Conservation (phyloP, 345 rosid genomes). For the Sonneratia alba region DNA sequence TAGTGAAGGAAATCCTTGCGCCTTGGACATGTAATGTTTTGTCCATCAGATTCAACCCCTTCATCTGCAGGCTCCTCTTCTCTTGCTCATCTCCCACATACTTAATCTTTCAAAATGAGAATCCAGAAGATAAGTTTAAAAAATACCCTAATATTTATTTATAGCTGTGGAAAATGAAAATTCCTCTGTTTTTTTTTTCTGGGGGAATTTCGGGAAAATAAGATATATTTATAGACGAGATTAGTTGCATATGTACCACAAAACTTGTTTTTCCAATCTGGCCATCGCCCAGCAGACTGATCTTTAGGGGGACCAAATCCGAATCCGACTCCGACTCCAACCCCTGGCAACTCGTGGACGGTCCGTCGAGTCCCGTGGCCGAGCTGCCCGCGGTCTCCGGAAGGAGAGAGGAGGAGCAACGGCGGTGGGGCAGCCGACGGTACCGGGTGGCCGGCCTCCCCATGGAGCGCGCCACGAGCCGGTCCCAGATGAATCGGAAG, state of each 20-base stretch:
- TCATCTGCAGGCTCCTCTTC: constrained; percentile 52
- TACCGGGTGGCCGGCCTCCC: constrained; percentile 45
- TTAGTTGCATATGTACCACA: constrained; percentile 35
- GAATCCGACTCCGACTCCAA: constrained; percentile 32
- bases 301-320: constrained; percentile 81
- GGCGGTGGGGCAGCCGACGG: constrained; percentile 35
- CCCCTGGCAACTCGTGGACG: constrained; percentile 14
- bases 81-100: constrained; percentile 81
- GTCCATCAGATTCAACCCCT: constrained; percentile 76
- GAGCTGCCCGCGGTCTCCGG: neutral
- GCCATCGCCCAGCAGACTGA: constrained; percentile 86
- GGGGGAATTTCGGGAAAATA: neutral
- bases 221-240: too few species aligned
- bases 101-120: constrained; percentile 34
- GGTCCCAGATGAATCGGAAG: constrained; percentile 65
- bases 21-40: constrained; percentile 74
- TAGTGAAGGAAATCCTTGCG: constrained; percentile 72
- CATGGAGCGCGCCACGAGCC: constrained; percentile 59
- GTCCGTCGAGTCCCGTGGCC: neutral
- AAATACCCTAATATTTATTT: too few species aligned
- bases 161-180: too few species aligned
- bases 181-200: too few species aligned
- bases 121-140: neutral
- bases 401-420: constrained; percentile 18
- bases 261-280: constrained; percentile 91